Base-by-base conservation (phyloP, 768 basidiomycete genomes). In the Mycena polygramma region DNA sequence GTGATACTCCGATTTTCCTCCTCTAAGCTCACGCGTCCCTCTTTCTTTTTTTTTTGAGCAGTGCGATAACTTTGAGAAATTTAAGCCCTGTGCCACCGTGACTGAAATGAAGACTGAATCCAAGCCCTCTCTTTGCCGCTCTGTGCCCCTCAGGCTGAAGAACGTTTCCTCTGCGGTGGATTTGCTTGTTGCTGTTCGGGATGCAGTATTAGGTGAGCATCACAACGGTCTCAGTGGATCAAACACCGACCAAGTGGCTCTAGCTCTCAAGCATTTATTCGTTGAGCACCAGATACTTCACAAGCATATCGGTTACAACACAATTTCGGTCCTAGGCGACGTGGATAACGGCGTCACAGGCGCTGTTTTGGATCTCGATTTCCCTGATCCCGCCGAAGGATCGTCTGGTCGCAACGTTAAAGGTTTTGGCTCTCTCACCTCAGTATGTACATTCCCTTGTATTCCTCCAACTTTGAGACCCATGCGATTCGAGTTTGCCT, bases 291-390 rank as follows among this genome's bases (percentile, higher is more conserved):
- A 54, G 24, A 69, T 64, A 26, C 41, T 58, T 10, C 68, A 64
- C 55, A 69, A 39, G 30, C 68, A 69, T 36, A 63, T 69, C 62
- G 55, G 24, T 39, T 69, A 52, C 54, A 52, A 64, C 11, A 63
- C 52, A n/a, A n/a, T 69, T 22, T 49, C 19, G 1, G 35, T 69
- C 35, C 46, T 51, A 53, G 7, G 48, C 36, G 37, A 22, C 36
- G 22, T 7, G 15, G n/a, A 60, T 39, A 51, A 24, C 19, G 57
- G 62, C 37, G 13, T 59, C 10, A 36, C 52, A 46, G 68, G 68
- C 30, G 55, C 64, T 24, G 49, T 69, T 26, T 2, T 69, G 26
- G 68, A 69, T 43, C 62, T 69, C 13, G 68, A 69, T 51, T 69
- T 58, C n/a, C 68, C 68, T 7, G 26, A 59, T 30, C 22, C 57